Conservation (phyloP, 1,284 basidiomycete genomes). For the Irpex rosettiformis region DNA sequence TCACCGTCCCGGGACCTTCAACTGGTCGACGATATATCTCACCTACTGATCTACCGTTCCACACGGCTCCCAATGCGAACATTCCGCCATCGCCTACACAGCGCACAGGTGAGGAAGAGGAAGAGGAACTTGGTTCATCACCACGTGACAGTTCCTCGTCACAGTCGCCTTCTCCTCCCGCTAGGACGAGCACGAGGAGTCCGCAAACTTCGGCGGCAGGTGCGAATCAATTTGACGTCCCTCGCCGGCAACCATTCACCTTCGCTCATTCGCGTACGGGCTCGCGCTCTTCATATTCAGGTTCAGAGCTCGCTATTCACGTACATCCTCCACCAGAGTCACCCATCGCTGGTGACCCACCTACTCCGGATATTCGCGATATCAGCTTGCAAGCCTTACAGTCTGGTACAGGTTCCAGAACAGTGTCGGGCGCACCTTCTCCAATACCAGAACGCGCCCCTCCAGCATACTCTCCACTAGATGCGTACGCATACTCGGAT, state of each 20-base stretch:
- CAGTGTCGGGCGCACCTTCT: conserved; percentile 14
- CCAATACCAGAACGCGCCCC: conserved; percentile 42
- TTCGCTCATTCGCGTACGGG: conserved; percentile 31
- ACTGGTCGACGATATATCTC: conserved; percentile 54
- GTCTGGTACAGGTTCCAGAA: conserved; percentile 28
- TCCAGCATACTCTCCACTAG: conserved; percentile 79
- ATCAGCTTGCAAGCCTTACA: conserved; percentile 72
- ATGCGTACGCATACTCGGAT: conserved; percentile 74
- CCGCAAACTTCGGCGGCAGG: conserved; percentile 40
- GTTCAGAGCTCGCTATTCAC: conserved; percentile 61
- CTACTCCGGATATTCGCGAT: conserved; percentile 73
- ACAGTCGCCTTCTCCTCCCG: conserved; percentile 29
- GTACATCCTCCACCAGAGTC: conserved; percentile 76
- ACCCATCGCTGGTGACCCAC: conserved; percentile 68
- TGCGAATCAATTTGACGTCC: conserved; percentile 76
- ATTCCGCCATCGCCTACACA: conserved; percentile 44
- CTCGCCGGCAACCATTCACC: conserved; percentile 45
- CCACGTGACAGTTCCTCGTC: conserved; percentile 14
- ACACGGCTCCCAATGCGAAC: conserved; percentile 46
- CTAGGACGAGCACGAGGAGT: neutral
- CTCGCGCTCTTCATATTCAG: conserved; percentile 38
- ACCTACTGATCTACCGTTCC: conserved; percentile 63
- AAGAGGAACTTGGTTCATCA: conserved; percentile 17
- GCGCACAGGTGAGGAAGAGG: conserved; percentile 13
- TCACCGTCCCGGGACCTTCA: conserved; percentile 41